A percentile compares a stretch with the other conserved stretches of the same genome.
phyloP scores from a whole-genome alignment of 1,139 yeast species.

The Hemisphaericaspora lyxosophila region DNA sequence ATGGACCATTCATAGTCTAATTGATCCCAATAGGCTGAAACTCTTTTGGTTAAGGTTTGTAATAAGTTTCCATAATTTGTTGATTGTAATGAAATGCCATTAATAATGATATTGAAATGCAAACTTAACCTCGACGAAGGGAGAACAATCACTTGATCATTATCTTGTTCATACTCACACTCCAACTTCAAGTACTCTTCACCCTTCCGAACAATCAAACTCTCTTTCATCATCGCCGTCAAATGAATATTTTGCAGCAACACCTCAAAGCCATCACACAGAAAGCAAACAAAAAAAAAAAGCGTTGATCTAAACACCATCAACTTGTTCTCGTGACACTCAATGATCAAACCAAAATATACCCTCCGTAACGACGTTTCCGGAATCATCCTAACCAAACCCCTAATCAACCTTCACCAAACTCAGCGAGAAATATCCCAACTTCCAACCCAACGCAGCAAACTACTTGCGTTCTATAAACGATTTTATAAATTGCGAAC shows the following conservation, averaged over 20 bases:
- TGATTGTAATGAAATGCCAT: slow-evolving; percentile 14
- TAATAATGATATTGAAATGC: slow-evolving; percentile 16
- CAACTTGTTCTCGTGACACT: too few relatives aligned
- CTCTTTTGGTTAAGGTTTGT: slow-evolving; percentile 1
- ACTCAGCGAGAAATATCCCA: slow-evolving; percentile 11
- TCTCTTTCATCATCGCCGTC: neutral
- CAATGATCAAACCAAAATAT: slow-evolving; percentile 8
- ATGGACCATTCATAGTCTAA: slow-evolving; percentile 18
- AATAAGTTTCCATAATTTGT: slow-evolving; percentile 15
- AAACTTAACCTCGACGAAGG: slow-evolving; percentile 9
- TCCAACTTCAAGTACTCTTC: slow-evolving; percentile 16
- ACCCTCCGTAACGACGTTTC: slow-evolving; percentile 9
- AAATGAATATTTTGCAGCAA: slow-evolving; percentile 2
- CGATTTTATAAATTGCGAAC: slow-evolving; percentile 33
- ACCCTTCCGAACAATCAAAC: slow-evolving; percentile 9
- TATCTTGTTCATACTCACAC: slow-evolving; percentile 9
- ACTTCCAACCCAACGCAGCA: slow-evolving; percentile 15
- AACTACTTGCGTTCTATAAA: slow-evolving; percentile 27
- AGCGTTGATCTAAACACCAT: neutral
- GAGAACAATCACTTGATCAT: slow-evolving; percentile 1
- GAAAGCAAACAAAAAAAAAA: neutral
- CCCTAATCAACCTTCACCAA: slow-evolving; percentile 8
- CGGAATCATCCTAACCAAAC: slow-evolving; percentile 11
- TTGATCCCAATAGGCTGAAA: slow-evolving; percentile 19
- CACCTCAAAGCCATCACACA: too few relatives aligned